A percentile compares a stretch with the other conserved stretches of the same genome.
Conservation (phyloP, 345 rosid species). For the Chamaenerion angustifolium region DNA sequence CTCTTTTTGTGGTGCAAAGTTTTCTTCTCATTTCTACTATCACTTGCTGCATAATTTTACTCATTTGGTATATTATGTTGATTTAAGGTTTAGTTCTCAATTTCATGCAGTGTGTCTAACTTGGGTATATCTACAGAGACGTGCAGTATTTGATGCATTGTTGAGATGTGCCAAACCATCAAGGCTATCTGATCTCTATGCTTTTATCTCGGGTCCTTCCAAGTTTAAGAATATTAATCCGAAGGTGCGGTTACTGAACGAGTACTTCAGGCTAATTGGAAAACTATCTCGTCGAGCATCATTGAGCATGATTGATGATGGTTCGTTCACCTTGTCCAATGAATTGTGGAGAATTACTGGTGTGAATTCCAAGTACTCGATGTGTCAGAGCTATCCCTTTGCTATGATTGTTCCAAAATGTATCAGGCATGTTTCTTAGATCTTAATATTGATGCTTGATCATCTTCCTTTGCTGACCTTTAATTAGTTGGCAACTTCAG, state of each 20-base stretch:
- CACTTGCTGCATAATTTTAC: too few relatives aligned
- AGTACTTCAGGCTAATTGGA: slow-evolving; percentile 87
- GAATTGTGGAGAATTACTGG: slow-evolving; percentile 81
- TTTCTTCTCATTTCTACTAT: too few relatives aligned
- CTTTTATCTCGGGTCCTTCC: slow-evolving; percentile 70
- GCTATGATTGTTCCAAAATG: slow-evolving; percentile 78
- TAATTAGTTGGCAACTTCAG: neutral
- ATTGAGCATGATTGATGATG: slow-evolving; percentile 49
- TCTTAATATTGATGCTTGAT: slow-evolving; percentile 9
- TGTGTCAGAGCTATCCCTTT: slow-evolving; percentile 84
- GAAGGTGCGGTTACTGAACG: slow-evolving; percentile 75
- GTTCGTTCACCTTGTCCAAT: slow-evolving; percentile 57
- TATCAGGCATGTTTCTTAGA: slow-evolving; percentile 40
- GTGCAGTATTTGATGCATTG: slow-evolving; percentile 48
- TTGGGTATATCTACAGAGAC: slow-evolving; percentile 43
- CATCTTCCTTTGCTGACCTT: neutral
- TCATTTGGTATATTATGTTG: too few relatives aligned
- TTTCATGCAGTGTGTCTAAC: neutral
- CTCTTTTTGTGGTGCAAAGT: too few relatives aligned
- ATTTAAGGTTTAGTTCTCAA: neutral
- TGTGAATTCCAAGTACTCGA: slow-evolving; percentile 45
- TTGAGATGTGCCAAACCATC: slow-evolving; percentile 45
- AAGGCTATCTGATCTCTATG: slow-evolving; percentile 73
- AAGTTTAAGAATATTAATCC: slow-evolving; percentile 53
- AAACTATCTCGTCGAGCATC: slow-evolving; percentile 44